These are phyloP conservation scores for Solanum chiquidenum DNA, from an alignment of 257 asterid species.

Conservation along the genomic window DNA sequence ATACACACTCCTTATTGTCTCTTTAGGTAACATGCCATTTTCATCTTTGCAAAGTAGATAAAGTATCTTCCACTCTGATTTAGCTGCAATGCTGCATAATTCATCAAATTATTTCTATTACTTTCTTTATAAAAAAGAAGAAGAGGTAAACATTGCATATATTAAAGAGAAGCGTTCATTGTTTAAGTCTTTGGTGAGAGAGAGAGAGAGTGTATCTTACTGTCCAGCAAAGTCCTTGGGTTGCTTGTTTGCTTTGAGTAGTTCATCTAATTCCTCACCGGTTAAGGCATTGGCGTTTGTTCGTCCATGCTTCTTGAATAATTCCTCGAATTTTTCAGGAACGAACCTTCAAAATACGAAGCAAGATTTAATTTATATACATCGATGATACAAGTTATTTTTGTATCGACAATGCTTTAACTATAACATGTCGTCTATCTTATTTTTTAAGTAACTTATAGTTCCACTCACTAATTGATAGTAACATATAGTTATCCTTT, in stretches of 20 bases:
- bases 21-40: neutral
- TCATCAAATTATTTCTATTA: neutral
- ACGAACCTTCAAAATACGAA: neutral
- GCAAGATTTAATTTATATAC: neutral
- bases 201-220: neutral
- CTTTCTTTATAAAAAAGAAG: neutral
- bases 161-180: neutral
- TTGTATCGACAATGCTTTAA: neutral
- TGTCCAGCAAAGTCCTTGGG: neutral
- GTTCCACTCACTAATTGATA: neutral
- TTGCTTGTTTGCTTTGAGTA: neutral
- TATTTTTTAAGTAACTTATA: neutral
- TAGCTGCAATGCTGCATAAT: neutral
- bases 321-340: constrained; percentile 43
- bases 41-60: neutral
- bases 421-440: neutral
- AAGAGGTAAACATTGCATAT: neutral
- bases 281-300: constrained; percentile 6
- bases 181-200: neutral
- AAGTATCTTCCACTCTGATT: neutral
- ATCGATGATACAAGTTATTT: neutral
- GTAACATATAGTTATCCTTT: neutral
- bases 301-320: constrained; percentile 38
- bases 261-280: neutral
- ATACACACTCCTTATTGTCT: neutral